Conservation (phyloP, 2,329 filamentous ascomycete species). For the Lojkania enalia region DNA sequence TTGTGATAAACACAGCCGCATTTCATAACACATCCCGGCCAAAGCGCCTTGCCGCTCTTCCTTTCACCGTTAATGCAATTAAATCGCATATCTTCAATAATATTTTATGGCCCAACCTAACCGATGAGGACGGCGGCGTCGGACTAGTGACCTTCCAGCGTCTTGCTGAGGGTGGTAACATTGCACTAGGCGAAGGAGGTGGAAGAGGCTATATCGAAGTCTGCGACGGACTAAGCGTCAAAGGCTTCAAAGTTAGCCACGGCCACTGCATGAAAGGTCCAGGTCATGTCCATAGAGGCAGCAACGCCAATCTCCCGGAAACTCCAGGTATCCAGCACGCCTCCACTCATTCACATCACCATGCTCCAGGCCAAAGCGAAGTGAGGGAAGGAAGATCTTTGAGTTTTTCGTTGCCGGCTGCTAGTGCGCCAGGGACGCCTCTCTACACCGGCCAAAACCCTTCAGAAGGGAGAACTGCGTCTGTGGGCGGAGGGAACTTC, state of each 20-base stretch:
- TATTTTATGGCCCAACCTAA: constrained; percentile 95
- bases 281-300: constrained; percentile 48
- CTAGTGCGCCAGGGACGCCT: constrained; percentile 43
- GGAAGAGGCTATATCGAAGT: constrained; percentile 84
- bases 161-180: constrained; percentile 84
- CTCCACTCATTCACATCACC: constrained; percentile 21
- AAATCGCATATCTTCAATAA: constrained; percentile 98
- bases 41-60: constrained; percentile 83
- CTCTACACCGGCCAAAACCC: constrained; percentile 21
- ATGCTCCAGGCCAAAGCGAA: constrained; percentile 14
- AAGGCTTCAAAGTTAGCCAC: constrained; percentile 85
- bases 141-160: constrained; percentile 90
- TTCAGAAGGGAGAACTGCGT: constrained; percentile 25
- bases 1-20: constrained; percentile 90
- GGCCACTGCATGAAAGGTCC: constrained; percentile 78
- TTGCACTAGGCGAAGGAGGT: constrained; percentile 78
- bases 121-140: constrained; percentile 92
- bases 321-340: constrained; percentile 29
- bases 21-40: constrained; percentile 75
- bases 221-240: constrained; percentile 85
- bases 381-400: constrained; percentile 34
- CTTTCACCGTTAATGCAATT: constrained; percentile 86
- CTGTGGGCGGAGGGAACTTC: constrained; percentile 25
- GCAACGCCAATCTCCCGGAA: constrained; percentile 45
- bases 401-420: constrained; percentile 39